Conservation (phyloP, 1,284 basidiomycete species). For the Fomes fomentarius region DNA sequence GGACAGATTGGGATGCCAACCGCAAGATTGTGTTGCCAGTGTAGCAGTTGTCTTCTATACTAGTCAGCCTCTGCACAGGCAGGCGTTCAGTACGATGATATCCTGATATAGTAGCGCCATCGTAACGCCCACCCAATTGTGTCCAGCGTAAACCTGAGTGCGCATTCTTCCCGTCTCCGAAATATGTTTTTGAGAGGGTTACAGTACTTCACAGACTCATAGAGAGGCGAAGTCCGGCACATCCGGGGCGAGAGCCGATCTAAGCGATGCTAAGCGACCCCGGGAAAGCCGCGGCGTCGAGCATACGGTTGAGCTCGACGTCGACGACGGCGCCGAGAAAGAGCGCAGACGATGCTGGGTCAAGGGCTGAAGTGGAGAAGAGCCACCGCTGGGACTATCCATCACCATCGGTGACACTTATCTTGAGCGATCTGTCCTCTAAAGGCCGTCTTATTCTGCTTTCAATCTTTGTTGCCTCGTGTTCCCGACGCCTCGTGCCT, state of each 20-base stretch:
- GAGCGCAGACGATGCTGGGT: slow-evolving; percentile 17
- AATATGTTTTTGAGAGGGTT: background rate
- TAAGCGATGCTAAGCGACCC: too few relatives aligned
- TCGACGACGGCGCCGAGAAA: slow-evolving; percentile 11
- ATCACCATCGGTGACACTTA: slow-evolving; percentile 26
- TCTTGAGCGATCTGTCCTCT: slow-evolving; percentile 10
- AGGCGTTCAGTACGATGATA: slow-evolving; percentile 9
- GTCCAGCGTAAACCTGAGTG: too few relatives aligned
- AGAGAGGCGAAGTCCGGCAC: background rate
- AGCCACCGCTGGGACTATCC: slow-evolving; percentile 16
- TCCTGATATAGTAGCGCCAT: slow-evolving; percentile 1
- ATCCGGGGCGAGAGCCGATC: background rate
- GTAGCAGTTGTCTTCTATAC: too few relatives aligned
- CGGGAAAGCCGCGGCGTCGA: too few relatives aligned
- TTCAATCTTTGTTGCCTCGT: slow-evolving; percentile 23
- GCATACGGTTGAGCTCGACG: background rate
- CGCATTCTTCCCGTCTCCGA: too few relatives aligned
- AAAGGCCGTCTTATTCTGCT: slow-evolving; percentile 13
- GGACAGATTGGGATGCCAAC: background rate
- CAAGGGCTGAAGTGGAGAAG: slow-evolving; percentile 13
- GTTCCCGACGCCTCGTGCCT: slow-evolving; percentile 34
- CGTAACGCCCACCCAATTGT: too few relatives aligned
- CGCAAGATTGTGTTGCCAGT: too few relatives aligned
- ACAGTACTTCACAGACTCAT: too few relatives aligned
- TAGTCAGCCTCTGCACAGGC: too few relatives aligned